A percentile compares a stretch with the other conserved stretches of the same genome.
Conservation (phyloP, 2,329 filamentous ascomycete genomes). For the Epichloe typhina region DNA sequence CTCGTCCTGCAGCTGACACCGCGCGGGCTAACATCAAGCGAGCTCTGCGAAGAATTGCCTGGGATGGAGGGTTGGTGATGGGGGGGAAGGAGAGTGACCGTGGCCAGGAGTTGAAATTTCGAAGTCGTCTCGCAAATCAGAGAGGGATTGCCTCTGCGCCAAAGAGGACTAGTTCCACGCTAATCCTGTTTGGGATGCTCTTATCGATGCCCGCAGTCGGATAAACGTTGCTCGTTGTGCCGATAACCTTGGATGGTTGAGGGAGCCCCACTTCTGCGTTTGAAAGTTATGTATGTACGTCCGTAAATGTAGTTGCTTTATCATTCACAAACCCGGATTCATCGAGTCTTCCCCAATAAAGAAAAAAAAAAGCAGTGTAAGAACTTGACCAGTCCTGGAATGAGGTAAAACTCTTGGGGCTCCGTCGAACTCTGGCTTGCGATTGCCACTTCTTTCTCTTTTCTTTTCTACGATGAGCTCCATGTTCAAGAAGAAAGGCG, state of each 20-base stretch:
- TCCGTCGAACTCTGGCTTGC: background rate
- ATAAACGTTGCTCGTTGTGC: constrained; percentile 17
- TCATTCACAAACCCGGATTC: too few relatives aligned
- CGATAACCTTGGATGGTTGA: background rate
- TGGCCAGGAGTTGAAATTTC: constrained; percentile 31
- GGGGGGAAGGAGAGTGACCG: constrained; percentile 18
- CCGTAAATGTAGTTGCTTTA: too few relatives aligned
- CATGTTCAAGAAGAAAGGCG: constrained; percentile 54
- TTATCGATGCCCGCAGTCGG: constrained; percentile 22
- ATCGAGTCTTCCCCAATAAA: background rate
- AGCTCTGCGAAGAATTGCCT: constrained; percentile 16
- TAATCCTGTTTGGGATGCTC: constrained; percentile 17
- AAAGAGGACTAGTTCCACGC: constrained; percentile 22
- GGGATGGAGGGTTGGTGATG: constrained; percentile 20
- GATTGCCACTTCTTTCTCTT: background rate
- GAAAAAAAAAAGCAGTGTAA: too few relatives aligned
- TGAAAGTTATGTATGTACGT: background rate
- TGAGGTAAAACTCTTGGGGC: background rate
- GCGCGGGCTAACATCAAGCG: constrained; percentile 23
- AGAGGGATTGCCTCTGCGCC: constrained; percentile 21
- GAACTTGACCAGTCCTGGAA: background rate
- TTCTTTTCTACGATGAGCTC: constrained; percentile 39
- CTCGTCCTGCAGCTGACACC: constrained; percentile 19
- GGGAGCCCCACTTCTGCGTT: constrained; percentile 3
- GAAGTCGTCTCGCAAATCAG: constrained; percentile 29